Evolutionary conservation across 768 basidiomycete species (phyloP).

Genomic region (Suillus fuscotomentosus): DNA sequence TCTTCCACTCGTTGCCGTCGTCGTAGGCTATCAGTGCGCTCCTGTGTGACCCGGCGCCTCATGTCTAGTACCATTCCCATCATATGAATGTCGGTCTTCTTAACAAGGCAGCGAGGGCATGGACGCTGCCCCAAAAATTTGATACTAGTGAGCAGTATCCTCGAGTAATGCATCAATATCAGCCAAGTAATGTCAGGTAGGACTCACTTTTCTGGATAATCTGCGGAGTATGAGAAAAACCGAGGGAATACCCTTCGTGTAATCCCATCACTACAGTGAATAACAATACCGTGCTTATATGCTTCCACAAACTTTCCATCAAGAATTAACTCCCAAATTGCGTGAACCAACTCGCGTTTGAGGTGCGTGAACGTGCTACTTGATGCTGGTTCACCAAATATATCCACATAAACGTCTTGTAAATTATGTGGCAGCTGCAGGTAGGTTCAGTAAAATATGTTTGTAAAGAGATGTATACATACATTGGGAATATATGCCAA

Average conservation of each 20-base stretch:
- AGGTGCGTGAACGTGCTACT: slow-evolving; percentile 10
- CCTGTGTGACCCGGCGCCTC: neutral
- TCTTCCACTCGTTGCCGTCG: slow-evolving; percentile 2
- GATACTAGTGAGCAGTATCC: too few relatives aligned
- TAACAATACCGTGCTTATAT: slow-evolving; percentile 22
- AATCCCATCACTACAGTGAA: too few relatives aligned
- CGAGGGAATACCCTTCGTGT: too few relatives aligned
- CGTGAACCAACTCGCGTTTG: slow-evolving; percentile 20
- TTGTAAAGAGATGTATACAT: slow-evolving; percentile 1
- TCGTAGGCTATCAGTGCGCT: neutral
- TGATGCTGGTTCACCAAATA: slow-evolving; percentile 1
- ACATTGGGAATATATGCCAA: neutral
- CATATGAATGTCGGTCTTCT: slow-evolving; percentile 2
- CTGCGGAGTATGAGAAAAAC: too few relatives aligned
- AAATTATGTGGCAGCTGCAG: too few relatives aligned
- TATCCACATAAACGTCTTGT: too few relatives aligned
- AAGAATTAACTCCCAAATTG: slow-evolving; percentile 15
- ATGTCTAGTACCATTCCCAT: slow-evolving; percentile 14
- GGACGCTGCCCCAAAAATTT: too few relatives aligned
- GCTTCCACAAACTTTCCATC: slow-evolving; percentile 22
- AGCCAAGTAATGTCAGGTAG: too few relatives aligned
- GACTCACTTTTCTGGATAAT: too few relatives aligned
- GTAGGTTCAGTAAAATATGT: neutral
- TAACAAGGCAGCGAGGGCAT: slow-evolving; percentile 17
- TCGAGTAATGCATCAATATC: too few relatives aligned